Conservation (phyloP, 208 protist genomes). For the Histomonas meleagridis region DNA sequence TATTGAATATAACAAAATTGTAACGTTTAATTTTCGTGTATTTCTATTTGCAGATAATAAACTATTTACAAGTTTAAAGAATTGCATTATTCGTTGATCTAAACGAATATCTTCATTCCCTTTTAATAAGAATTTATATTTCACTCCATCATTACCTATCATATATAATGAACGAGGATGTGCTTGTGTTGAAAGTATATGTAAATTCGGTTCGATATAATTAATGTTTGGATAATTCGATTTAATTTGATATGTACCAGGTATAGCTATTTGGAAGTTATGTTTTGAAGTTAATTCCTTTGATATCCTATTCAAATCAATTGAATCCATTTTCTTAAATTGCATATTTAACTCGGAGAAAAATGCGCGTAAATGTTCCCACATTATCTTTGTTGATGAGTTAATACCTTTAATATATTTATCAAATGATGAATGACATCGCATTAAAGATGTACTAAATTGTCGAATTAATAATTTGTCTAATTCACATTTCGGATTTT, state of each 20-base stretch:
- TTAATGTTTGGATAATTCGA: neutral
- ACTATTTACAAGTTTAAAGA: neutral
- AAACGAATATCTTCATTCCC: slow-evolving; percentile 38
- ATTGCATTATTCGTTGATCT: slow-evolving; percentile 38
- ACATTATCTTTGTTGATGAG: neutral
- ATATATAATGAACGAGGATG: neutral
- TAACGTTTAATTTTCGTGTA: neutral
- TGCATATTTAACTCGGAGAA: neutral
- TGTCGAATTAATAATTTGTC: neutral
- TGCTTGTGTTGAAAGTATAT: neutral
- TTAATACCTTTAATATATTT: neutral
- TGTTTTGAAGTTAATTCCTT: neutral
- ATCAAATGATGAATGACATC: neutral
- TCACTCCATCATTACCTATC: neutral
- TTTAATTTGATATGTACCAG: neutral
- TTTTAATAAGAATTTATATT: slow-evolving; percentile 27
- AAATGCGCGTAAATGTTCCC: neutral
- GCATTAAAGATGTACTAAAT: neutral
- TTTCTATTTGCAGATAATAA: neutral
- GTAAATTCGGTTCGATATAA: neutral
- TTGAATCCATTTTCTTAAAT: neutral
- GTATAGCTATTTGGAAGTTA: neutral
- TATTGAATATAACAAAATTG: neutral
- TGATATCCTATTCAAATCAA: neutral
- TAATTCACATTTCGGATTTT: neutral